phyloP scores from a whole-genome alignment of 805 yeast species.

The Kodamaea kaohsiungensis region DNA sequence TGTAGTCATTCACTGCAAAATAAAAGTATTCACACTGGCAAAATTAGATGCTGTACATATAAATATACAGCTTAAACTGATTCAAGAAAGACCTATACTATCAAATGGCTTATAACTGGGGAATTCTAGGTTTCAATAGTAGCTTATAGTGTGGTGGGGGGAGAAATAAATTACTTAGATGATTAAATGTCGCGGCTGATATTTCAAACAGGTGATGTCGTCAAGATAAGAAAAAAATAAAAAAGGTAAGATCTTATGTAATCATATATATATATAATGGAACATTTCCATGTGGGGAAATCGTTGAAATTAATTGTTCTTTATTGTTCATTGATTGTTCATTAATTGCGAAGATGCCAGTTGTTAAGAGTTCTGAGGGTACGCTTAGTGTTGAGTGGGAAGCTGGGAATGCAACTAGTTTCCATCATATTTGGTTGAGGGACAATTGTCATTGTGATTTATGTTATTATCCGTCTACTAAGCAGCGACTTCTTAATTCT shows the following conservation, averaged over 20 bases:
- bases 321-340: not conserved
- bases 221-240: not conserved
- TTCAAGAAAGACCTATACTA: not conserved
- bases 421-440: slow-evolving; percentile 60
- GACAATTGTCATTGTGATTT: slow-evolving; percentile 61
- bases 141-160: not conserved
- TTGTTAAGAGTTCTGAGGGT: not conserved
- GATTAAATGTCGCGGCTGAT: slow-evolving; percentile 1
- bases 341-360: not conserved
- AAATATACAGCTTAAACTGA: not conserved
- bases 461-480: slow-evolving; percentile 57
- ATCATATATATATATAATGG: not conserved
- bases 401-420: slow-evolving; percentile 7
- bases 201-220: slow-evolving; percentile 1
- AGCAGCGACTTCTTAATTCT: slow-evolving; percentile 60
- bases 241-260: not conserved
- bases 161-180: not conserved
- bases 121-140: not conserved
- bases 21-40: not conserved
- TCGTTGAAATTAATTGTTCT: too few relatives aligned
- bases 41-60: not conserved
- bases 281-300: not conserved
- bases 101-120: not conserved
- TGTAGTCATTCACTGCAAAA: not conserved
- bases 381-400: slow-evolving; percentile 10